Evolutionary conservation across 208 protist genomes (phyloP).

Genomic region (Blechomonas ayalai): DNA sequence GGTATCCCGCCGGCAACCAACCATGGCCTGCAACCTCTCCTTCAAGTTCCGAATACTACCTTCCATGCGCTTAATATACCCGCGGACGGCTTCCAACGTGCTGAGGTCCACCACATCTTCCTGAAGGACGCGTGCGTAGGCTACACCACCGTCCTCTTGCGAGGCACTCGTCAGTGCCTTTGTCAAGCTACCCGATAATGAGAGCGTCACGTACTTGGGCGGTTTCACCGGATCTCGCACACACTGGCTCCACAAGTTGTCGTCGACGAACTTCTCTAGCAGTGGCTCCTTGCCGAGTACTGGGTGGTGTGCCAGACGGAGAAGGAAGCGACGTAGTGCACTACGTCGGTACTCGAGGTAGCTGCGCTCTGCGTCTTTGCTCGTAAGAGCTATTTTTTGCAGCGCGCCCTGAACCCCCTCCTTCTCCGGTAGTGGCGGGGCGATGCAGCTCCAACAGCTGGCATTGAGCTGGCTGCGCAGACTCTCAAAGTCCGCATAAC

Average conservation of each 20-base stretch:
- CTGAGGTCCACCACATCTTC: background rate
- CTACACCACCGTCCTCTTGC: background rate
- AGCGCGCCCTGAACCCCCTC: conserved; percentile 62
- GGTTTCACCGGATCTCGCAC: conserved; percentile 26
- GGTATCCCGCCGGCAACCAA: conserved; percentile 27
- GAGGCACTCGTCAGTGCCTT: conserved; percentile 7
- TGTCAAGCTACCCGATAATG: conserved; percentile 19
- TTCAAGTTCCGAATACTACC: conserved; percentile 25
- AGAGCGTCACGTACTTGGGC: conserved; percentile 19
- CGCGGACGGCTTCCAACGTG: conserved; percentile 3
- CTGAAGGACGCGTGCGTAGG: conserved; percentile 11
- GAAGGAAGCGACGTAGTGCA: conserved; percentile 67
- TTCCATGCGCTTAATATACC: background rate
- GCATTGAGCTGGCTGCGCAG: conserved; percentile 61
- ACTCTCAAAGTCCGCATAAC: conserved; percentile 87
- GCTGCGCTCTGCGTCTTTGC: conserved; percentile 9
- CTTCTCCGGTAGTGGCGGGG: conserved; percentile 88
- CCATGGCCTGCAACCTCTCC: conserved; percentile 27
- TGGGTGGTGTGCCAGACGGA: conserved; percentile 67
- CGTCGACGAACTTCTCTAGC: conserved; percentile 71
- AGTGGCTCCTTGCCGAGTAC: conserved; percentile 37
- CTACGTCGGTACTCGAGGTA: conserved; percentile 74
- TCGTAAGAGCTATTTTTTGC: no score
- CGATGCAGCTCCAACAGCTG: conserved; percentile 67
- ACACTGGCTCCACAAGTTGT: conserved; percentile 59